These are phyloP conservation scores for Apiotrichum brassicae DNA, from an alignment of 1,284 basidiomycete species.

Conservation along the genomic window DNA sequence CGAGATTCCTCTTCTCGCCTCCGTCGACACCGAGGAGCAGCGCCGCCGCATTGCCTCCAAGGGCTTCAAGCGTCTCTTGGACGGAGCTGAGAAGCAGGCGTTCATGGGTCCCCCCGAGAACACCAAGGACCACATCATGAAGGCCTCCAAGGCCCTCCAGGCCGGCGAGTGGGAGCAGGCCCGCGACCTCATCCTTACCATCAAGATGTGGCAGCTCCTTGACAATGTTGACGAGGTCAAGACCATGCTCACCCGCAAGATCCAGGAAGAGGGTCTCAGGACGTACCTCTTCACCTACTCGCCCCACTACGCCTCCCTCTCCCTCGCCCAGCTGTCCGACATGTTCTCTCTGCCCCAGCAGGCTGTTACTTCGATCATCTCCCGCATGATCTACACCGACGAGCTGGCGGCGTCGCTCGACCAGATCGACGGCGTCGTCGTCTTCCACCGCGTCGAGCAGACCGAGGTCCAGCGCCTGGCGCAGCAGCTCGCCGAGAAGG, in stretches of 20 bases:
- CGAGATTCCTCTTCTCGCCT: conserved; percentile 91
- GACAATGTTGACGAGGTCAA: conserved; percentile 82
- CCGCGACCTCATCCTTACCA: conserved; percentile 83
- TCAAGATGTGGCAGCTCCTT: conserved; percentile 98
- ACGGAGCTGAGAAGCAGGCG: conserved; percentile 95
- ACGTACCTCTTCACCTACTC: conserved; percentile 99
- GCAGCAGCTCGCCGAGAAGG: conserved; percentile 80
- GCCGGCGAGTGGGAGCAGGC: conserved; percentile 96
- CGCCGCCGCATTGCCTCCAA: conserved; percentile 88
- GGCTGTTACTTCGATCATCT: conserved; percentile 83
- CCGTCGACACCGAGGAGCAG: conserved; percentile 87
- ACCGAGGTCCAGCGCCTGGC: conserved; percentile 85
- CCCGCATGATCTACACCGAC: conserved; percentile 99
- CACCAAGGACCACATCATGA: conserved; percentile 98
- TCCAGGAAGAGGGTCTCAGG: conserved; percentile 93
- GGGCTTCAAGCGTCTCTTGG: conserved; percentile 88
- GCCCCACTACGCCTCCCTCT: conserved; percentile 85
- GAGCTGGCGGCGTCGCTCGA: conserved; percentile 91
- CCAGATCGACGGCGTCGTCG: conserved; percentile 74
- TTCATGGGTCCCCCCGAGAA: conserved; percentile 99
- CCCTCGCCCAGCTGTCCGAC: conserved; percentile 73
- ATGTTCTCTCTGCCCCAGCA: conserved; percentile 79
- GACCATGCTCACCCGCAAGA: conserved; percentile 85
- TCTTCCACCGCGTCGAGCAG: conserved; percentile 84
- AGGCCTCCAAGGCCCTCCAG: conserved; percentile 93